Percentiles rank a stretch among this genome's conserved stretches.
phyloP scores from a whole-genome alignment of 2,329 filamentous ascomycete genomes.

The Monilinia aucupariae region DNA sequence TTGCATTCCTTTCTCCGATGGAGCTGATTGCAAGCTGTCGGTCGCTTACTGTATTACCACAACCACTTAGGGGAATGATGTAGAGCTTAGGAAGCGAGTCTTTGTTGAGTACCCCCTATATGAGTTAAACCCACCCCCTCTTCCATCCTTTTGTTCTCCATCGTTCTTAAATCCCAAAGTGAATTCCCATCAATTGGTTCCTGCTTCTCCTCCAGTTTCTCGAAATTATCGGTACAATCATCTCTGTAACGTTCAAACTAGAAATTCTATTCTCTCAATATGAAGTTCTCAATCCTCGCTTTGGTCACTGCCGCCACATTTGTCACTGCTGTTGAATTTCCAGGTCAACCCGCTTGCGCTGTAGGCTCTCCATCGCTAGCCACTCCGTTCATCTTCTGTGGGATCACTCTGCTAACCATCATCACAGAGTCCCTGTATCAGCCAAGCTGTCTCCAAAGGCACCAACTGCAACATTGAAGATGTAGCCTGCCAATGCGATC shows the following conservation, averaged over 20 bases:
- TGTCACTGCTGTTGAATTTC: not conserved
- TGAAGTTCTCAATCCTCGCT: constrained; percentile 7
- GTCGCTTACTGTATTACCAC: not conserved
- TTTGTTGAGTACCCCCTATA: not conserved
- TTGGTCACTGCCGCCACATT: not conserved
- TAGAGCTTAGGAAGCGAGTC: not conserved
- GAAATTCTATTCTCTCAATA: not conserved
- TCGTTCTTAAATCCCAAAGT: not conserved
- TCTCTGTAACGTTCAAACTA: not conserved
- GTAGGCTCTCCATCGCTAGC: not conserved
- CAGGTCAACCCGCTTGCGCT: constrained; percentile 5
- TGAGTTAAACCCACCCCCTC: not conserved
- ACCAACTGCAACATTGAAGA: constrained; percentile 7
- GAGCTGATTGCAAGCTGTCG: not conserved
- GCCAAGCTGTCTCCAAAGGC: constrained; percentile 1
- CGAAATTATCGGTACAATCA: not conserved
- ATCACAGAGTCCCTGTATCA: not conserved
- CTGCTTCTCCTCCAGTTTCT: not conserved
- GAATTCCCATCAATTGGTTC: not conserved
- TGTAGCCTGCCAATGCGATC: not conserved
- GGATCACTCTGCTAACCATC: not conserved
- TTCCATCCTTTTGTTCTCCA: constrained; percentile 7
- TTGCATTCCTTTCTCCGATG: not conserved
- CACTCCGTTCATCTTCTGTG: not conserved
- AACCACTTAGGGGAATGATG: not conserved